Base-by-base conservation (phyloP, 257 asterid genomes). In the Gentiana macrophylla region DNA sequence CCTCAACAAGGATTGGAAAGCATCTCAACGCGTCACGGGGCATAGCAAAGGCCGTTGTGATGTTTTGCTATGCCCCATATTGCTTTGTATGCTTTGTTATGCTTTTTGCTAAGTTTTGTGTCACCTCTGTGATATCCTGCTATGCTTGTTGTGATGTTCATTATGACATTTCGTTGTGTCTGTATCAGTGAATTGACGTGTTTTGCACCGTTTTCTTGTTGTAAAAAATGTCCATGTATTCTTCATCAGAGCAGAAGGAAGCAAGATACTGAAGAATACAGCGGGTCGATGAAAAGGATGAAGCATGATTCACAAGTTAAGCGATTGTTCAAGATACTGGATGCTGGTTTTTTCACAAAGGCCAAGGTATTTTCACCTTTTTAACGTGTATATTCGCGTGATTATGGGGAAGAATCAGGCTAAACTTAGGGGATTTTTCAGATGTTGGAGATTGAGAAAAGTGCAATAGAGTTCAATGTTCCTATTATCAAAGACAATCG, bases 371-470 rank as follows among this genome's bases (percentile, higher is more conserved):
- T 6, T 33, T 6, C 35, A 15, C 5, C 11, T 12, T 52, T n/a
- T 48, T 24, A 24, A 24, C 44, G 13, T 35, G n/a, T 5, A 45
- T 8, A 46, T 56, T 5, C 52, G 37, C 3, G 13, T 44, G 53
- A 6, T 58, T 32, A 5, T 58, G 57, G 32, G 7, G 61, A 58
- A 44, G 56, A 7, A 37, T 3, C 33, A 3, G 4, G 12, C 11
- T 56, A 54, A 35, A 13, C 48, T 50, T 24, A 56, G 53, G 4
- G 36, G 45, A 24, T 50, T 36, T 60, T 63, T 55, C 59, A 85
- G 95, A 77, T 72, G 86, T 67, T 65, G 58, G 94, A 92, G 86
- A 80, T 92, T 34, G 85, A 81, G 56, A 83, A 81, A 72, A 84
- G 89, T 41, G 90, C 95, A 32, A 63, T 59, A 51, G 94, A 88